Evolutionary conservation across 2,329 filamentous ascomycete genomes (phyloP), one percentile per base, ranked within the genome.

Genomic region (Ophiostoma perfectum): DNA sequence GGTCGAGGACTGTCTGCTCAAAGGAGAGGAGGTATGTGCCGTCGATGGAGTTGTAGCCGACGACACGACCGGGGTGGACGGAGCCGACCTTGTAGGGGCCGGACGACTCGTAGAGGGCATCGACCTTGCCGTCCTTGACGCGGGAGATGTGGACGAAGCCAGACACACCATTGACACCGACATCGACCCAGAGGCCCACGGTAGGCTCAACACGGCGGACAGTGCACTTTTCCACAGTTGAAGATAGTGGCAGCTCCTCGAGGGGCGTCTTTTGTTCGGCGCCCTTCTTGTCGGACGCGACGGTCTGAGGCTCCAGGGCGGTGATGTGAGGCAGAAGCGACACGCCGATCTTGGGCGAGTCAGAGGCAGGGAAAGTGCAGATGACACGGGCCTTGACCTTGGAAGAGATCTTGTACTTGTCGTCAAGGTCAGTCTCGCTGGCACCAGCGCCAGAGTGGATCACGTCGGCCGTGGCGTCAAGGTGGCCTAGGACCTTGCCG

Each of bases 111-210:
- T 91, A 91, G 5, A 99, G 82, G 1, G 86, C 86, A 71, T 98
- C 95, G 67, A 97, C 85, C 77, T 95, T 96, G 73, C 90, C 89
- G 76, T 99, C 94, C 70, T 94, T 90, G 70, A 99, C 86, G 72
- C 91, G 87, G 0, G 95, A 99, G 72, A 99, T 96, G 77, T 99
- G 95, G 36, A 96, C 93, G 75, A 97, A 99, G 9, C 92, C 92
- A n/a, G 86, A 82, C 2, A 94, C 81, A 42, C 88, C 86, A 55
- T 85, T 81, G 5, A 89, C 79, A 2, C 88, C 88, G 39, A 94
- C 79, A 72, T 91, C 86, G 16, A 93, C 83, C 74, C 96, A 97
- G 2, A 97, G 82, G 67, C 95, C 96, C 70, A 94, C 86, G 3
- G 89, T 88, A 5, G 88, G 82, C 72, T 96, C 90, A 2, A 97